Evolutionary conservation across 768 basidiomycete genomes (phyloP).

Genomic region (Mycena belliarum): DNA sequence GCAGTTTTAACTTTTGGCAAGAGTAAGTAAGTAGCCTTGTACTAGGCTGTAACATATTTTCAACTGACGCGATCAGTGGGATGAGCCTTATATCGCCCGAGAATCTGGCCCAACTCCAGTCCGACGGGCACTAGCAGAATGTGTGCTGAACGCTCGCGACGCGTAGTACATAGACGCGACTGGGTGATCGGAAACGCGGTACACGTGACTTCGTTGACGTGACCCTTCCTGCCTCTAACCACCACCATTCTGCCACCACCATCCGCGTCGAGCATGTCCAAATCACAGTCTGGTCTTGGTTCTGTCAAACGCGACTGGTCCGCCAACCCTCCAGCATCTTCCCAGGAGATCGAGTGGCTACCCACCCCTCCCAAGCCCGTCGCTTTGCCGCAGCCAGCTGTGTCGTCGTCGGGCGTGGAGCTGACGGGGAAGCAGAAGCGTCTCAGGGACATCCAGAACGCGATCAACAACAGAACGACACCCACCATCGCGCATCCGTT

Average conservation of each 20-base stretch:
- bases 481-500: conserved; percentile 29
- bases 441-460: conserved; percentile 60
- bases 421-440: conserved; percentile 40
- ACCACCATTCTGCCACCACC: conserved; percentile 5
- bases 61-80: too few species aligned
- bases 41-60: too few species aligned
- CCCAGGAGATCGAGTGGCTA: conserved; percentile 46
- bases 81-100: too few species aligned
- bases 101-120: too few species aligned
- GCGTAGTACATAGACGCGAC: too few species aligned
- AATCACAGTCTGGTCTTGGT: conserved; percentile 59
- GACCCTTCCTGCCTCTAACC: not conserved
- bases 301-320: conserved; percentile 68
- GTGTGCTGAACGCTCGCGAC: too few species aligned
- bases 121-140: too few species aligned
- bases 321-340: conserved; percentile 32
- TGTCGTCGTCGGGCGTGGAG: conserved; percentile 21
- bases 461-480: conserved; percentile 36
- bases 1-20: too few species aligned
- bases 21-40: too few species aligned
- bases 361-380: conserved; percentile 34
- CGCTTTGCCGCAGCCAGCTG: conserved; percentile 4
- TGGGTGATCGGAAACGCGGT: too few species aligned
- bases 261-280: conserved; percentile 26
- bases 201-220: not conserved